phyloP scores from a whole-genome alignment of 192 early-diverging fungal genomes.

The Gamsiella multidivaricata region DNA sequence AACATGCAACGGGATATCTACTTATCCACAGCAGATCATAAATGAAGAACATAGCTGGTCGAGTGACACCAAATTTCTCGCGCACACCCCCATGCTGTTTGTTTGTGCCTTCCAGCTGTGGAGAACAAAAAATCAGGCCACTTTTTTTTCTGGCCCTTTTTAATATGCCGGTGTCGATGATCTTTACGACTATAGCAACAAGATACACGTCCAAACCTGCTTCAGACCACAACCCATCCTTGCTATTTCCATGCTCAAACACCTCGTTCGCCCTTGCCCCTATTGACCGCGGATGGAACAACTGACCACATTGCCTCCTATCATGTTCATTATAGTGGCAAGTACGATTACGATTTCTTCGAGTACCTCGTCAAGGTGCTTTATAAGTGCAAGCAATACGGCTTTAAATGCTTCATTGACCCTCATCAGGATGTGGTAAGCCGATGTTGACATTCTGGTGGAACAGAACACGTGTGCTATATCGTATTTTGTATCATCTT shows the following conservation, averaged over 20 bases:
- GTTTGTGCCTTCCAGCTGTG: slow-evolving; percentile 13
- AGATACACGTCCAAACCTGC: too few species aligned
- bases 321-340: slow-evolving; percentile 50
- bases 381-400: slow-evolving; percentile 57
- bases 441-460: neutral
- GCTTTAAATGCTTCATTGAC: slow-evolving; percentile 64
- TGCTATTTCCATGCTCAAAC: too few species aligned
- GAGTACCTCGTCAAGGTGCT: slow-evolving; percentile 65
- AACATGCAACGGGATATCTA: too few species aligned
- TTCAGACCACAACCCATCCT: too few species aligned
- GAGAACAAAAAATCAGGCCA: slow-evolving; percentile 53
- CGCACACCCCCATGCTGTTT: slow-evolving; percentile 7
- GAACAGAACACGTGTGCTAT: too few species aligned
- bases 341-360: slow-evolving; percentile 64
- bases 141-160: slow-evolving; percentile 56
- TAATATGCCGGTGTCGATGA: neutral
- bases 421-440: slow-evolving; percentile 70
- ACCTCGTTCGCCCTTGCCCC: too few species aligned
- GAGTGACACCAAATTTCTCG: slow-evolving; percentile 13
- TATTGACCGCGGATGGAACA: neutral
- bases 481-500: too few species aligned
- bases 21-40: neutral
- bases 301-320: slow-evolving; percentile 13
- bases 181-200: neutral
- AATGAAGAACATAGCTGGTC: neutral